These are phyloP conservation scores for Comarum palustre DNA, from an alignment of 306 rosid genomes.

Conservation along the genomic window DNA sequence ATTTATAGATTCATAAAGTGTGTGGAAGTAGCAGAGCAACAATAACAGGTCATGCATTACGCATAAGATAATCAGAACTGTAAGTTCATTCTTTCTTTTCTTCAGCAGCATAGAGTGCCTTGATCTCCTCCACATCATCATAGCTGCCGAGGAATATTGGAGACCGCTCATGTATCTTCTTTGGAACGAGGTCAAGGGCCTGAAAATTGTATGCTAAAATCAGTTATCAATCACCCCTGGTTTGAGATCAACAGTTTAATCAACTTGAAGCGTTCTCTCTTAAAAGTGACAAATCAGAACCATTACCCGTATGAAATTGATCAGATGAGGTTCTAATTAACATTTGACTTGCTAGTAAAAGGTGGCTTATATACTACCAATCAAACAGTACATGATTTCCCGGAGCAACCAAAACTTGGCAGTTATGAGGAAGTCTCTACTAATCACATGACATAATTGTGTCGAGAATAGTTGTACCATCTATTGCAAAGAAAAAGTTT, in stretches of 20 bases:
- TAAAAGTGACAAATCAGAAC: background rate
- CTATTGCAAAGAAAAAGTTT: background rate
- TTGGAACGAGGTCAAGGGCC: conserved; percentile 85
- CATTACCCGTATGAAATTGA: background rate
- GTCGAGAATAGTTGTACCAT: background rate
- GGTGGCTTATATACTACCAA: background rate
- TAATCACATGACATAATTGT: background rate
- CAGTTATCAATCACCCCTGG: background rate
- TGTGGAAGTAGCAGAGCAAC: background rate
- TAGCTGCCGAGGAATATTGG: conserved; percentile 87
- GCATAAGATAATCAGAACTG: background rate
- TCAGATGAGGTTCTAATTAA: background rate
- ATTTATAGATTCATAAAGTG: background rate
- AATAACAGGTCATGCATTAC: conserved; percentile 1
- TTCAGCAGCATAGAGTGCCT: conserved; percentile 67
- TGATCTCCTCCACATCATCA: conserved; percentile 86
- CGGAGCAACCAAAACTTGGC: background rate
- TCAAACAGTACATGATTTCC: background rate
- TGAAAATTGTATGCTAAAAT: conserved; percentile 22
- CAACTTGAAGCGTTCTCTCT: background rate
- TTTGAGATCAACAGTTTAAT: background rate
- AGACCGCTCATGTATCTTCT: conserved; percentile 71
- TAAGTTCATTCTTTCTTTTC: conserved; percentile 29
- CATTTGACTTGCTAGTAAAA: background rate
- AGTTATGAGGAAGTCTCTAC: background rate